Conservation (phyloP, 345 rosid species). For the Salix suchowensis region DNA sequence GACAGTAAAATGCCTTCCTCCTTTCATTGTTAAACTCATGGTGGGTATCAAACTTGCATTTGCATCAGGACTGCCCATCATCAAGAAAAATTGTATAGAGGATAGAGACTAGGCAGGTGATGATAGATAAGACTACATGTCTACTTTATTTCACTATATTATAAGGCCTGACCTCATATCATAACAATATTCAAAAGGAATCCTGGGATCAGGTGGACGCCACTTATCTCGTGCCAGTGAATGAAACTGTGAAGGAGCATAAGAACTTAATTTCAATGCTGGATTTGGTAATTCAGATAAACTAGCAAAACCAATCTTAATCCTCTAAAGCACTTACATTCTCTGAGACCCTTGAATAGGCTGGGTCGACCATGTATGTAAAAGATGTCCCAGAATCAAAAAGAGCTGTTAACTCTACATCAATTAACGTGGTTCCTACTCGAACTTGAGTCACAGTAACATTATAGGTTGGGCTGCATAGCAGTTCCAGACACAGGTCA, state of each 20-base stretch:
- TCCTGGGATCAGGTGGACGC: slow-evolving; percentile 55
- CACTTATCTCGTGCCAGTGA: slow-evolving; percentile 61
- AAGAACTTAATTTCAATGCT: neutral
- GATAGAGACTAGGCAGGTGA: neutral
- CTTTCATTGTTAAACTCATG: slow-evolving; percentile 68
- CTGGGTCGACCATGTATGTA: slow-evolving; percentile 63
- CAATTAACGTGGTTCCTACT: slow-evolving; percentile 52
- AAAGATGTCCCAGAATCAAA: slow-evolving; percentile 90
- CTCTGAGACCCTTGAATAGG: slow-evolving; percentile 49
- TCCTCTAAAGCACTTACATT: slow-evolving; percentile 42
- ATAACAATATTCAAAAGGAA: slow-evolving; percentile 78
- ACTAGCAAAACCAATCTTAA: neutral
- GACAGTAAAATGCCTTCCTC: slow-evolving; percentile 54
- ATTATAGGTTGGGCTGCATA: slow-evolving; percentile 68
- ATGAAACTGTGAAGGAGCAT: slow-evolving; percentile 53
- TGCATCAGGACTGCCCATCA: slow-evolving; percentile 47
- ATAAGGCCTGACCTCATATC: slow-evolving; percentile 52
- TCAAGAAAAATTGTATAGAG: slow-evolving; percentile 13
- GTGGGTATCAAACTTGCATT: slow-evolving; percentile 63
- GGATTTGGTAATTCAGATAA: neutral
- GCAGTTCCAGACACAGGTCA: slow-evolving; percentile 7
- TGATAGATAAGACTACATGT: neutral
- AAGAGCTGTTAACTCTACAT: slow-evolving; percentile 56
- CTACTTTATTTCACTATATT: neutral
- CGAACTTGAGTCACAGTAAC: slow-evolving; percentile 57